Conservation (phyloP, 2,329 filamentous ascomycete genomes). For the Nannizziopsis arthrosporioides region DNA sequence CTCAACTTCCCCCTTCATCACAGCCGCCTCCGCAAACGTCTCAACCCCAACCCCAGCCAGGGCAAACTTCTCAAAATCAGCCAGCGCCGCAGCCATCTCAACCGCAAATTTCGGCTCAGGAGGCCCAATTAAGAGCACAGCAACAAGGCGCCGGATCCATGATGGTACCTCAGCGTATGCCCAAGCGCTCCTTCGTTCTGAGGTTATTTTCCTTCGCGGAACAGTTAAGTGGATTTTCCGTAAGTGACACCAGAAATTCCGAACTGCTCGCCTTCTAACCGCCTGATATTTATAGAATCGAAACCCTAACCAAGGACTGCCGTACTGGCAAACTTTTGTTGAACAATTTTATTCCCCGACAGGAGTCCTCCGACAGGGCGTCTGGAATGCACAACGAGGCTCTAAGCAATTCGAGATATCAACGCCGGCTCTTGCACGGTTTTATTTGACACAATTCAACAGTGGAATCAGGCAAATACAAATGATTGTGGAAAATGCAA, state of each 20-base stretch:
- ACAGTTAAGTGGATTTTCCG: constrained; percentile 45
- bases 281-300: constrained; percentile 32
- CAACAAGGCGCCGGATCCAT: constrained; percentile 25
- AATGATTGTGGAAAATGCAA: constrained; percentile 62
- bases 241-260: constrained; percentile 31
- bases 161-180: constrained; percentile 31
- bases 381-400: constrained; percentile 45
- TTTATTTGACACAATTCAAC: constrained; percentile 79
- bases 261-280: constrained; percentile 11
- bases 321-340: constrained; percentile 72
- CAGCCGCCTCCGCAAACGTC: constrained; percentile 22
- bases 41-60: constrained; percentile 29
- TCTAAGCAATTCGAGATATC: constrained; percentile 80
- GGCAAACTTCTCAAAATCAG: constrained; percentile 20
- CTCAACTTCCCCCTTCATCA: constrained; percentile 24
- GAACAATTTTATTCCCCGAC: constrained; percentile 65
- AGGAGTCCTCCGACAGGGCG: constrained; percentile 63
- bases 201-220: constrained; percentile 47
- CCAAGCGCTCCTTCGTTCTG: constrained; percentile 37
- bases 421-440: constrained; percentile 69
- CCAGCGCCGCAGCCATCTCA: constrained; percentile 23
- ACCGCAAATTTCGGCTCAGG: constrained; percentile 30
- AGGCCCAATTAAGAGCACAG: constrained; percentile 33
- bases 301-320: constrained; percentile 55
- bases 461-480: constrained; percentile 79